Percentiles rank a stretch among this genome's conserved stretches.
Evolutionary conservation across 2,329 filamentous ascomycete species (phyloP).

Genomic region (Chaetomium strumarium): DNA sequence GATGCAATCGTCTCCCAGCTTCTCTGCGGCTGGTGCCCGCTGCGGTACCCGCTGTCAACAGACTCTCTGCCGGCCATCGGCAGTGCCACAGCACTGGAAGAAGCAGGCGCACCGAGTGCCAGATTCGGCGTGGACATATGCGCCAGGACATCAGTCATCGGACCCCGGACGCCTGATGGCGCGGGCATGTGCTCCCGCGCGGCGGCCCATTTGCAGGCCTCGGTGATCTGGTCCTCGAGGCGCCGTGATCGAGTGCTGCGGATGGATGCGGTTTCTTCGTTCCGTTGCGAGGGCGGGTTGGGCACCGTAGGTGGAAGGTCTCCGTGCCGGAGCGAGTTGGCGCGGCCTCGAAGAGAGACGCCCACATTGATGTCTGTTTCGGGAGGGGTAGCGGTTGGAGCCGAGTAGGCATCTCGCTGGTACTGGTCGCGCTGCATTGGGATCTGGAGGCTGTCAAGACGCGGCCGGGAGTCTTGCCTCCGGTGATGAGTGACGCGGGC

Average conservation of each 20-base stretch:
- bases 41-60: slow-evolving; percentile 20
- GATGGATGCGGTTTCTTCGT: slow-evolving; percentile 10
- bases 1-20: background rate
- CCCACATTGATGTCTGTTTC: slow-evolving; percentile 1
- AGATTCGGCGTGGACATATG: slow-evolving; percentile 13
- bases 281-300: background rate
- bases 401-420: slow-evolving; percentile 7
- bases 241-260: slow-evolving; percentile 9
- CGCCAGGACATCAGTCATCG: background rate
- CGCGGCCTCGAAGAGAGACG: background rate
- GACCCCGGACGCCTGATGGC: background rate
- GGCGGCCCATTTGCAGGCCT: slow-evolving; percentile 14
- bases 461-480: background rate
- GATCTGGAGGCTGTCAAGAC: slow-evolving; percentile 9
- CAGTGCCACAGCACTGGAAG: background rate
- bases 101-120: background rate
- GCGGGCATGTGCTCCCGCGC: slow-evolving; percentile 10
- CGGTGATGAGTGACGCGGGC: background rate
- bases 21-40: slow-evolving; percentile 8
- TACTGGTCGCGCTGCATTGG: background rate
- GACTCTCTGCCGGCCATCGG: slow-evolving; percentile 5
- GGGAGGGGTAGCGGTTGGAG: slow-evolving; percentile 5
- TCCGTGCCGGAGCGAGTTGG: slow-evolving; percentile 9
- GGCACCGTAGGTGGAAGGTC: background rate
- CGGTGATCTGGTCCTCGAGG: slow-evolving; percentile 12